These are phyloP conservation scores for Paecilomyces fulvus DNA, from an alignment of 2,329 filamentous ascomycete species.

Conservation along the genomic window DNA sequence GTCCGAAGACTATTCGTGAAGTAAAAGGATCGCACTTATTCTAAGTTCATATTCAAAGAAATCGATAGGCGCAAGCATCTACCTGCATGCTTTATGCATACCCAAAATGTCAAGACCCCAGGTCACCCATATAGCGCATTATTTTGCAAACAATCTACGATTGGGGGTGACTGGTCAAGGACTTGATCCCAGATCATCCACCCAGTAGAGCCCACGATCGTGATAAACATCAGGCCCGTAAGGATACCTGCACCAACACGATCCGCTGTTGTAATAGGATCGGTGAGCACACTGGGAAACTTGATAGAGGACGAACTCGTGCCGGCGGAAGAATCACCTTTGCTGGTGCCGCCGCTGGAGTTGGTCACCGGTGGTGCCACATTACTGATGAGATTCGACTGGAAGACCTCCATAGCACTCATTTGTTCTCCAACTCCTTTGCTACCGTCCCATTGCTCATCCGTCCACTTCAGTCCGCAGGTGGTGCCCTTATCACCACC, in stretches of 20 bases:
- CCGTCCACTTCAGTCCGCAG: slow-evolving; percentile 36
- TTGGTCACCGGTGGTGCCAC: slow-evolving; percentile 23
- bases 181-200: slow-evolving; percentile 29
- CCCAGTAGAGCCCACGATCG: slow-evolving; percentile 24
- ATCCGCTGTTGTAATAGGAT: slow-evolving; percentile 25
- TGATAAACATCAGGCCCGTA: slow-evolving; percentile 28
- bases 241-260: slow-evolving; percentile 36
- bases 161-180: not conserved
- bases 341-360: slow-evolving; percentile 23
- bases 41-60: too few species aligned
- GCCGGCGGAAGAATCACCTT: slow-evolving; percentile 18
- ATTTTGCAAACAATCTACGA: not conserved
- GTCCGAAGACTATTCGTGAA: not conserved
- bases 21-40: too few species aligned
- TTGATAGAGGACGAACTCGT: slow-evolving; percentile 10
- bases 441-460: slow-evolving; percentile 26
- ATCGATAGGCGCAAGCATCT: not conserved
- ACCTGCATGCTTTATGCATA: not conserved
- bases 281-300: slow-evolving; percentile 4
- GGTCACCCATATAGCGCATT: not conserved
- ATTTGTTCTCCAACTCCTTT: slow-evolving; percentile 34
- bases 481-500: slow-evolving; percentile 33
- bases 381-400: slow-evolving; percentile 22
- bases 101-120: not conserved
- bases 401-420: slow-evolving; percentile 27